Evolutionary conservation across 2,329 filamentous ascomycete species (phyloP).

Genomic region (Neopestalotiopsis sp.): DNA sequence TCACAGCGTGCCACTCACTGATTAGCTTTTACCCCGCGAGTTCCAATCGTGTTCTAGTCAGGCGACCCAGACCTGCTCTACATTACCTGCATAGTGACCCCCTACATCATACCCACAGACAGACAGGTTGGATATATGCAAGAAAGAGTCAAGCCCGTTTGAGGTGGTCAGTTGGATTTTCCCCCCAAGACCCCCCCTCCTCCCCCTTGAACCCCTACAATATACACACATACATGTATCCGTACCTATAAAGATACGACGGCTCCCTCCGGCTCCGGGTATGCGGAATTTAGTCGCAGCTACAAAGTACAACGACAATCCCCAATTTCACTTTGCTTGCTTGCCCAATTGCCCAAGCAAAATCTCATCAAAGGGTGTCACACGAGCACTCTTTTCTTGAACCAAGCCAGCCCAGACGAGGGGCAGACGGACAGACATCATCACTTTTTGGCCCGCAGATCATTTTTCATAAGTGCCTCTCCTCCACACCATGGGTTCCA

Average conservation of each 20-base stretch:
- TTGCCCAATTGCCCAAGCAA: background rate
- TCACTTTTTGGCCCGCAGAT: no score
- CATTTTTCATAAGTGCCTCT: no score
- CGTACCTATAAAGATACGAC: background rate
- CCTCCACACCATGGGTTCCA: conserved; percentile 34
- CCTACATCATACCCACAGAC: background rate
- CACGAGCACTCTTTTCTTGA: no score
- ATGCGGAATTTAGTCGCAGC: background rate
- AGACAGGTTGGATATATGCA: background rate
- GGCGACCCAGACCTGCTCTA: background rate
- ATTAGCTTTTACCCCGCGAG: background rate
- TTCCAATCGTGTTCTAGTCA: background rate
- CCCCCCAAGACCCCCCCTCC: background rate
- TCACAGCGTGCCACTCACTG: background rate
- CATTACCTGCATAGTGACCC: background rate
- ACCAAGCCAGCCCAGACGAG: no score
- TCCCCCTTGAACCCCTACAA: background rate
- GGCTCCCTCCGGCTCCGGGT: background rate
- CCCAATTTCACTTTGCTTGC: background rate
- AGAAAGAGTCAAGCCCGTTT: background rate
- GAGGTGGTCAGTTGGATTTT: background rate
- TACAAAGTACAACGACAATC: background rate
- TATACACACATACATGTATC: background rate
- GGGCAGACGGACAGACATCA: no score
- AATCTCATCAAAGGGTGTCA: background rate